These are phyloP conservation scores for Rubia tinctorum DNA, from an alignment of 305 asterid species.

Conservation along the genomic window DNA sequence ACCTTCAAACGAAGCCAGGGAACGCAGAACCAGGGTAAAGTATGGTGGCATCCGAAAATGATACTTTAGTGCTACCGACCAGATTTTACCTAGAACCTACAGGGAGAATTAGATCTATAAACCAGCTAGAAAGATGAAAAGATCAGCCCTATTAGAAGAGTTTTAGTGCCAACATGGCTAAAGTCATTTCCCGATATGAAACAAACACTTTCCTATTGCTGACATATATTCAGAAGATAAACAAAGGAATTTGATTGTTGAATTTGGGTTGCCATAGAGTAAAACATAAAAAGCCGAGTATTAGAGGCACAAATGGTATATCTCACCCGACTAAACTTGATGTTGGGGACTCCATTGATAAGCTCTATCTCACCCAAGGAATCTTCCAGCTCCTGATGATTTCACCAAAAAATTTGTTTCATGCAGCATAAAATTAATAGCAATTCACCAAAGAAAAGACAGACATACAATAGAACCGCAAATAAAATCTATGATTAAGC, in stretches of 20 bases:
- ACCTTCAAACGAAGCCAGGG: conserved; percentile 98
- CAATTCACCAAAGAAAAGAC: not conserved
- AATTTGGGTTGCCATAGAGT: not conserved
- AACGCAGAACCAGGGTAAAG: conserved; percentile 80
- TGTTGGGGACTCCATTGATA: conserved; percentile 65
- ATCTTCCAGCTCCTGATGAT: conserved; percentile 71
- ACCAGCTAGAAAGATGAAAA: conserved; percentile 17
- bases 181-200: conserved; percentile 2
- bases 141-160: not conserved
- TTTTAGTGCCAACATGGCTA: not conserved
- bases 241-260: not conserved
- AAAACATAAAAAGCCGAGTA: not conserved
- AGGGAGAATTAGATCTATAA: conserved; percentile 26
- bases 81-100: conserved; percentile 87
- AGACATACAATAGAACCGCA: not conserved
- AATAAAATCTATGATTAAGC: not conserved
- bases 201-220: not conserved
- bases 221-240: not conserved
- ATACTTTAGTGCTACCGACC: conserved; percentile 90
- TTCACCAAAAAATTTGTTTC: not conserved
- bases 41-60: conserved; percentile 99
- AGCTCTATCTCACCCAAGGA: conserved; percentile 68
- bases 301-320: not conserved
- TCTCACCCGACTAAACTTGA: conserved; percentile 92
- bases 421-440: not conserved